These are phyloP conservation scores for Trypanosoma vivax DNA, from an alignment of 208 protist genomes.

Conservation along the genomic window DNA sequence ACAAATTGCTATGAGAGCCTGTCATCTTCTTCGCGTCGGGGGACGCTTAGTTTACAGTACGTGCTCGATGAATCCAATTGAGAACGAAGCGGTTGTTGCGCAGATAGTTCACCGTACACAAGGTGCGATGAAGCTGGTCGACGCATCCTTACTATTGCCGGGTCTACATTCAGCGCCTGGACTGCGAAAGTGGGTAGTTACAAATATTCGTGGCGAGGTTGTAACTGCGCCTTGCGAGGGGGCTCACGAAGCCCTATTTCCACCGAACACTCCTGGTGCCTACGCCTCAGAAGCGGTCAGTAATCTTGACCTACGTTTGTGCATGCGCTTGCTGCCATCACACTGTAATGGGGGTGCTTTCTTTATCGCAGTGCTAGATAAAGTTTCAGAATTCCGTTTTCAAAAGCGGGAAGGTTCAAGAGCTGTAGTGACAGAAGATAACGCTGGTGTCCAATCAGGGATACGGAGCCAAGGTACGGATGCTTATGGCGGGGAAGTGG, in stretches of 20 bases:
- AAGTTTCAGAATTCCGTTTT: conserved; percentile 62
- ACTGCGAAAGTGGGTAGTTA: conserved; percentile 83
- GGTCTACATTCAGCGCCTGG: conserved; percentile 60
- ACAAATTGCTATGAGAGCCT: conserved; percentile 71
- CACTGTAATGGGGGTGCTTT: conserved; percentile 95
- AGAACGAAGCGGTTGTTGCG: conserved; percentile 95
- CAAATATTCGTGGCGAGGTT: conserved; percentile 47
- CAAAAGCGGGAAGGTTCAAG: conserved; percentile 18
- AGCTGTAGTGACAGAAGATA: background rate
- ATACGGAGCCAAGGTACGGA: conserved; percentile 7
- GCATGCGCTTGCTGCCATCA: conserved; percentile 92
- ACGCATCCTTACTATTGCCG: conserved; percentile 75
- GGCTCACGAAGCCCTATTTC: conserved; percentile 69
- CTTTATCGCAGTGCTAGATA: conserved; percentile 95
- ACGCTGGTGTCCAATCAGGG: conserved; percentile 11
- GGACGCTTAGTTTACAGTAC: conserved; percentile 95
- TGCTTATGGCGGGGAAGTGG: background rate
- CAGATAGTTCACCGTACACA: conserved; percentile 73
- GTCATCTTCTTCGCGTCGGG: conserved; percentile 65
- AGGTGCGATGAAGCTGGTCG: conserved; percentile 85
- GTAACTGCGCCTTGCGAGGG: conserved; percentile 25
- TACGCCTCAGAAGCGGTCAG: conserved; percentile 53
- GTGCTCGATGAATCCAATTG: conserved; percentile 95
- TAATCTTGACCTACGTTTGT: conserved; percentile 68
- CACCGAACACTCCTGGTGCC: conserved; percentile 62